Evolutionary conservation across 1,284 basidiomycete genomes (phyloP), one percentile per base, ranked within the genome.

Genomic region (Hymenochaete sp.): DNA sequence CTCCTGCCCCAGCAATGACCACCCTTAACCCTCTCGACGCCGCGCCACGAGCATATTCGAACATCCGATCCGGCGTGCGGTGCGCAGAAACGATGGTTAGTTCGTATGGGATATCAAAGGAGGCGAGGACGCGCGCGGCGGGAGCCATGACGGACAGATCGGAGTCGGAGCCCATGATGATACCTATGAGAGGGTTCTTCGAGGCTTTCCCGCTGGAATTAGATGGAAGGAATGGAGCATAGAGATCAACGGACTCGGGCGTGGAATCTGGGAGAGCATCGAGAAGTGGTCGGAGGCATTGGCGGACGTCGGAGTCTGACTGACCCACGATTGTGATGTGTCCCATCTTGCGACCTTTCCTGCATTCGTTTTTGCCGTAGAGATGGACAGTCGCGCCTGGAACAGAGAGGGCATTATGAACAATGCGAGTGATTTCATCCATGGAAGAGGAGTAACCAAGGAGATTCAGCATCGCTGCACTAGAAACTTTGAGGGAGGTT

Each of bases 161-260:
- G n/a, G 92, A 96, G 64, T 98, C 96, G 4, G 92, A 96, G 35
- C 95, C 95, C 96, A 98, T 98, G 63, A 99, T 93, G 54, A 99
- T 78, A 1, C 90, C 88, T 0, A 98, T 89, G 7, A 98, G 72
- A 4, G 95, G 93, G 44, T 80, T 71, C 0, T 67, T 60, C 58
- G 86, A 75, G 3, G 86, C 75, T 56, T 72, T 66, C 5, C 78
- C 75, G 39, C 65, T 63, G n/a, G 70, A 66, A 2, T 67, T 60
- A 3, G 53, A 38, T 18, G 68, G 66, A 0, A 66, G 53, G 1
- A 60, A 49, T 0, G 85, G 76, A 0, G 81, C 73, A 57, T 82
- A 75, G 0, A 62, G 56, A 45, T 77, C 71, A 43, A 79, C 66
- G 50, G 83, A 78, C 9, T 62, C 59, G 19, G 62, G 51, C 2